phyloP scores from a whole-genome alignment of 1,284 basidiomycete species.

The Porodaedalea pini region DNA sequence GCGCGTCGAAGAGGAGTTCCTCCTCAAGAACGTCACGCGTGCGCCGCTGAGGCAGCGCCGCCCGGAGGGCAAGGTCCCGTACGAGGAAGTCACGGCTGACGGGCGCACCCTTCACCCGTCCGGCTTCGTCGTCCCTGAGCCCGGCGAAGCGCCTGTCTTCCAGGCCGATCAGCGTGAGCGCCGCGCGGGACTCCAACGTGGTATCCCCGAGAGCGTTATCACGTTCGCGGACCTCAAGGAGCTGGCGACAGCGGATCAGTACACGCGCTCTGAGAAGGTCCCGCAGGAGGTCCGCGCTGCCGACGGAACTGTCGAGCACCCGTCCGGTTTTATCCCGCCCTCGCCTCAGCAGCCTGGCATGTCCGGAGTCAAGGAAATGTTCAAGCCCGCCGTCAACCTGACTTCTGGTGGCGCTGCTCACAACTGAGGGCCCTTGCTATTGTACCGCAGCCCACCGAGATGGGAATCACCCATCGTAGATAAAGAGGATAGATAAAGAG shows the following conservation, averaged over 20 bases:
- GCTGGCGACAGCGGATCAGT: conserved; percentile 9
- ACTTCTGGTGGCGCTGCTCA: not conserved
- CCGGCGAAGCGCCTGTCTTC: conserved; percentile 4
- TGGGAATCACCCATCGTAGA: too few relatives aligned
- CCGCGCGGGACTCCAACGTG: not conserved
- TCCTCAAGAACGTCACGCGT: conserved; percentile 9
- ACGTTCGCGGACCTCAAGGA: conserved; percentile 15
- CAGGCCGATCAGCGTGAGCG: conserved; percentile 1
- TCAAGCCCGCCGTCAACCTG: conserved; percentile 11
- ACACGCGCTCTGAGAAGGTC: conserved; percentile 7
- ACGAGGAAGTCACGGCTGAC: not conserved
- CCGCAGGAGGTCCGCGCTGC: conserved; percentile 27
- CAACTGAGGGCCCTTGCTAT: too few relatives aligned
- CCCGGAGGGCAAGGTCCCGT: conserved; percentile 9
- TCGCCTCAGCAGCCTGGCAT: conserved; percentile 24
- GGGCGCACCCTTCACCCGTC: conserved; percentile 8
- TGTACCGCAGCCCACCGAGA: too few relatives aligned
- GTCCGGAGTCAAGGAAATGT: conserved; percentile 9
- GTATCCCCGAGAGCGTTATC: conserved; percentile 12
- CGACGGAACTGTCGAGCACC: conserved; percentile 32
- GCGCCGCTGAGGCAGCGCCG: not conserved
- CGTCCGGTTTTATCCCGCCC: conserved; percentile 34
- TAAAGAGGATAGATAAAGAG: too few relatives aligned
- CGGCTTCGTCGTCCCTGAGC: conserved; percentile 14
- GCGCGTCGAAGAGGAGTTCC: conserved; percentile 18